Conservation (phyloP, 257 asterid species). For the Nicotiana attenuata region DNA sequence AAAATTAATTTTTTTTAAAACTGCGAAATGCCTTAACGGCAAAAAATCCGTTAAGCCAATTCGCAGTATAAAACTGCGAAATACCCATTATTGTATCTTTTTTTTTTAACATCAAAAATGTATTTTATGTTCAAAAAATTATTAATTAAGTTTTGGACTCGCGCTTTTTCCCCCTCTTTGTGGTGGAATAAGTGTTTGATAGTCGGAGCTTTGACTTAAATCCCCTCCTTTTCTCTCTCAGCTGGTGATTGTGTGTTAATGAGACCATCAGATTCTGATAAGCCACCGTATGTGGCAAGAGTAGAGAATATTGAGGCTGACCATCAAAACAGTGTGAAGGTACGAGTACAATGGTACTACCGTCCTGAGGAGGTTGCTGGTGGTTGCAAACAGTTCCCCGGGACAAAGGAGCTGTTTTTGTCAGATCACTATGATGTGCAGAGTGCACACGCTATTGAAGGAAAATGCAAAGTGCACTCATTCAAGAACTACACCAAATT, state of each 20-base stretch:
- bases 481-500: slow-evolving; percentile 77
- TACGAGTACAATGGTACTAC: slow-evolving; percentile 68
- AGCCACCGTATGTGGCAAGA: slow-evolving; percentile 73
- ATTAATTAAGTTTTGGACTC: no score
- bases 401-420: slow-evolving; percentile 74
- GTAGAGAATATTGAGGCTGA: slow-evolving; percentile 77
- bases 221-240: slow-evolving; percentile 17
- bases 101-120: no score
- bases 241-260: slow-evolving; percentile 80
- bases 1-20: no score
- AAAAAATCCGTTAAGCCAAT: no score
- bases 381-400: slow-evolving; percentile 80
- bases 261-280: slow-evolving; percentile 67
- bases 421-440: slow-evolving; percentile 76
- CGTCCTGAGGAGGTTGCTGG: slow-evolving; percentile 75
- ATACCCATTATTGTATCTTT: no score
- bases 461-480: slow-evolving; percentile 76
- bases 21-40: no score
- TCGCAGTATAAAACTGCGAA: no score
- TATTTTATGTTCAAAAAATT: no score
- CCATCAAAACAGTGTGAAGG: slow-evolving; percentile 60
- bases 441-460: slow-evolving; percentile 85
- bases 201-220: no score
- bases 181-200: no score
- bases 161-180: no score